Conservation (phyloP, 225 moss, liverwort and hornwort species). For the Thuidium tamariscinum region DNA sequence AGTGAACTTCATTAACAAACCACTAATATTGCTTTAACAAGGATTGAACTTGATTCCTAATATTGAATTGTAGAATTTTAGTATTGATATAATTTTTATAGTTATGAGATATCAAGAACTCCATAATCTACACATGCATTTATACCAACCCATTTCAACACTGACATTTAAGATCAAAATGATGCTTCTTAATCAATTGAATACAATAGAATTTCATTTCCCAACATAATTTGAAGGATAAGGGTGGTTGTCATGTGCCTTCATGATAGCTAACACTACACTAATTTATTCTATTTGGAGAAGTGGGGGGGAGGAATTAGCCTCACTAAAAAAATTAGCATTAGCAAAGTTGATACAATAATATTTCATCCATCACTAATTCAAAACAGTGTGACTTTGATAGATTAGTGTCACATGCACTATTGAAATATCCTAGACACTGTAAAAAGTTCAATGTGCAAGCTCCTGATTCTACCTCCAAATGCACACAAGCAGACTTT, state of each 20-base stretch:
- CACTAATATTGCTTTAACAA: background rate
- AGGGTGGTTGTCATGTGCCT: no score
- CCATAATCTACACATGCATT: no score
- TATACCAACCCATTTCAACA: background rate
- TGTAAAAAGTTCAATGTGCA: background rate
- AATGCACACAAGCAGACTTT: background rate
- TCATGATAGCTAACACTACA: no score
- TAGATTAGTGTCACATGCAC: background rate
- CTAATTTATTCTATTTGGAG: no score
- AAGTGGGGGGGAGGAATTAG: background rate
- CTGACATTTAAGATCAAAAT: no score
- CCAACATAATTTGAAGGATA: background rate
- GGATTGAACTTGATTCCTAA: fast-evolving
- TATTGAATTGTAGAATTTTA: no score
- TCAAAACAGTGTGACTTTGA: background rate
- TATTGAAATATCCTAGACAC: background rate
- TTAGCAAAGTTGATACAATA: background rate
- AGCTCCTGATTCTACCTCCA: background rate
- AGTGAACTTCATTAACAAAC: background rate
- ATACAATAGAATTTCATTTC: background rate
- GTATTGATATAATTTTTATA: no score
- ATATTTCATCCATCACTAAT: background rate
- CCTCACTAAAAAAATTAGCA: background rate
- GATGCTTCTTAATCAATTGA: no score
- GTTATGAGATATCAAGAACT: background rate